Base-by-base conservation (phyloP, 345 rosid species). In the Toxicodendron radicans region DNA sequence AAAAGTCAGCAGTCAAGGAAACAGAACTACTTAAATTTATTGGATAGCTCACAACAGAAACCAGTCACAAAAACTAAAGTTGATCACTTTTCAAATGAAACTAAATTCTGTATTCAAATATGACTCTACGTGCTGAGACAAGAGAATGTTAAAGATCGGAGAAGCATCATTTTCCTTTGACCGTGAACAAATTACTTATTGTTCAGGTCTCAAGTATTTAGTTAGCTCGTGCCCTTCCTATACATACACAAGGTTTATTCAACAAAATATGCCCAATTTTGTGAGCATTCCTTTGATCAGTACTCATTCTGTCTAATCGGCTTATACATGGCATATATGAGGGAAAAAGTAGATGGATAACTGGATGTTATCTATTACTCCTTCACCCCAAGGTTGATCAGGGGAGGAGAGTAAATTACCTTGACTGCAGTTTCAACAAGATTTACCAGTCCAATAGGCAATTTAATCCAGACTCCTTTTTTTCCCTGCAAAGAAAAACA, bases 391-490 rank as follows among this genome's bases (percentile, higher is more conserved):
- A 30, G 64, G 16, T 59, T 59, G 30, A 27, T 56, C 4, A 2
- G 20, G 17, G 7, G 17, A 10, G 32, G 7, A 5, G 58, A 30
- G 68, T 58, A 24, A 30, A 72, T 72, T 76, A 92, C 97, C 98
- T 87, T 84, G 32, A 91, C 92, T 3, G 88, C 87, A 27, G 87
- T 74, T 67, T 91, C 97, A 30, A 88, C 91, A 38, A 93, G 91
- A 85, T 89, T 84, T 24, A 68, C 92, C 17, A 87, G 86, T 61
- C 74, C 74, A 75, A 86, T 79, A 41, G 97, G 97, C 76, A 93
- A 61, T 72, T 88, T 93, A 58, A 91, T 85, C 98, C 98, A 93
- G 57, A 91, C 86, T 38, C 93, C 98, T 68, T 65, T 88, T 75
- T 91, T 93, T 35, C 90, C 88, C 98, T 93, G 87, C 73, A 68